Evolutionary conservation across 2,329 filamentous ascomycete species (phyloP).

Genomic region (Colletotrichum somersetense): DNA sequence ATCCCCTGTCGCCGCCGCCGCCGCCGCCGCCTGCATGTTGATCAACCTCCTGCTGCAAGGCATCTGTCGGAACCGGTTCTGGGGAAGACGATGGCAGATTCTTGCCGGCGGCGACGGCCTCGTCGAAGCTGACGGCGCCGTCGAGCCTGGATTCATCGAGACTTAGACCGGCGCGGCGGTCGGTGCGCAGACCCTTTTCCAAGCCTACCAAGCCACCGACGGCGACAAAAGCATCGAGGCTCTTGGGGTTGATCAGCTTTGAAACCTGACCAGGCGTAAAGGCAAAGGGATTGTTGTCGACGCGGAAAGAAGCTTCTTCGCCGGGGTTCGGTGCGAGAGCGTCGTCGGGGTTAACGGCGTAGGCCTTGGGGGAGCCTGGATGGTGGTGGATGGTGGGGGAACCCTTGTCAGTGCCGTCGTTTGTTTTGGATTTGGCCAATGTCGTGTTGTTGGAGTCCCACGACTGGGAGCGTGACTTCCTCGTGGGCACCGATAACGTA

Average conservation of each 20-base stretch:
- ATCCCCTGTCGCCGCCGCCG: constrained; percentile 41
- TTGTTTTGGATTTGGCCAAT: constrained; percentile 37
- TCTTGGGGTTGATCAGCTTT: constrained; percentile 66
- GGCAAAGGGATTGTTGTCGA: constrained; percentile 70
- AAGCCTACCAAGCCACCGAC: constrained; percentile 67
- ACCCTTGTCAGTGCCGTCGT: constrained; percentile 35
- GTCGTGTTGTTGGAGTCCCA: constrained; percentile 42
- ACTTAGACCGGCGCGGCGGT: constrained; percentile 62
- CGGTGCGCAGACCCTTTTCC: constrained; percentile 63
- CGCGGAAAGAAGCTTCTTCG: constrained; percentile 76
- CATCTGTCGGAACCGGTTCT: constrained; percentile 41
- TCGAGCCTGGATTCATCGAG: constrained; percentile 62
- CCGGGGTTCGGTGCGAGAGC: constrained; percentile 60
- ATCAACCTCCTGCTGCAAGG: constrained; percentile 37
- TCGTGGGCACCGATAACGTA: constrained; percentile 41
- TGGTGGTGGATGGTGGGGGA: constrained; percentile 18
- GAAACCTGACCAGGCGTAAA: constrained; percentile 67
- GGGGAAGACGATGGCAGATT: constrained; percentile 47
- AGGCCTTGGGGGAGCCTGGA: constrained; percentile 34
- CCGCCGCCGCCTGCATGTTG: constrained; percentile 28
- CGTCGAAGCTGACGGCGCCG: constrained; percentile 61
- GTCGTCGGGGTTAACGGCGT: constrained; percentile 48
- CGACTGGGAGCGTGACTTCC: constrained; percentile 41
- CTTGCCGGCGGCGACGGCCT: constrained; percentile 58
- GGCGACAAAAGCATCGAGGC: constrained; percentile 61